phyloP scores from a whole-genome alignment of 1,284 basidiomycete species.

The Malassezia dermatis region DNA sequence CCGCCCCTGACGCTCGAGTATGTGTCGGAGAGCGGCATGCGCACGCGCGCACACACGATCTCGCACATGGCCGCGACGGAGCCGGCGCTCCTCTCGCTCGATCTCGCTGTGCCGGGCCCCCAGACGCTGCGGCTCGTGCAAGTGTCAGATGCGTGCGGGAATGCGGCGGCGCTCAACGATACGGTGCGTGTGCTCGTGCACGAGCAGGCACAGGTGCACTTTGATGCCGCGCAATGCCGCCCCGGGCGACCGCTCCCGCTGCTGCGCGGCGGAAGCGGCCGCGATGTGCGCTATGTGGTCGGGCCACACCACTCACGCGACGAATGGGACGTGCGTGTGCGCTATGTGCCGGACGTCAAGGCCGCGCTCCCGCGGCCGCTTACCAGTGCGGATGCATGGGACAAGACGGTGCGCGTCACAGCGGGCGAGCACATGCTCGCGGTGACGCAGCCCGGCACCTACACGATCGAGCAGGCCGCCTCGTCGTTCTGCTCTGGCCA shows the following conservation, averaged over 20 bases:
- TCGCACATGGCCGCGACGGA: conserved; percentile 2
- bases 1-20: conserved; percentile 40
- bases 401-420: conserved; percentile 15
- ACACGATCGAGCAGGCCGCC: conserved; percentile 61
- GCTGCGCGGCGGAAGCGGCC: conserved; percentile 51
- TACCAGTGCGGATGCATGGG: conserved; percentile 15
- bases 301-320: not conserved
- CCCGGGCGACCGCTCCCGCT: conserved; percentile 64
- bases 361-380: conserved; percentile 20
- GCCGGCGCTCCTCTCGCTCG: conserved; percentile 17
- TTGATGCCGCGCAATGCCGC: conserved; percentile 58
- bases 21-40: conserved; percentile 17
- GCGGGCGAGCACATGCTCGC: conserved; percentile 11
- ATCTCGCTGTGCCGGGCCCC: conserved; percentile 26
- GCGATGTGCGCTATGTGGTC: conserved; percentile 20
- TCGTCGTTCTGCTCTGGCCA: conserved; percentile 59
- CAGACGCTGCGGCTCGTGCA: conserved; percentile 30
- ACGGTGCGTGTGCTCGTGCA: conserved; percentile 57
- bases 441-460: conserved; percentile 62
- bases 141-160: conserved; percentile 43
- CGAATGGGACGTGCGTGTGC: conserved; percentile 18
- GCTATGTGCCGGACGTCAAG: conserved; percentile 20
- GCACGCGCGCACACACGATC: not conserved
- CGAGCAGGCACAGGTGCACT: conserved; percentile 63
- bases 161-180: conserved; percentile 15